A percentile compares a stretch with the other conserved stretches of the same genome.
Conservation (phyloP, 805 yeast species). For the Scheffersomyces amazonensis region DNA sequence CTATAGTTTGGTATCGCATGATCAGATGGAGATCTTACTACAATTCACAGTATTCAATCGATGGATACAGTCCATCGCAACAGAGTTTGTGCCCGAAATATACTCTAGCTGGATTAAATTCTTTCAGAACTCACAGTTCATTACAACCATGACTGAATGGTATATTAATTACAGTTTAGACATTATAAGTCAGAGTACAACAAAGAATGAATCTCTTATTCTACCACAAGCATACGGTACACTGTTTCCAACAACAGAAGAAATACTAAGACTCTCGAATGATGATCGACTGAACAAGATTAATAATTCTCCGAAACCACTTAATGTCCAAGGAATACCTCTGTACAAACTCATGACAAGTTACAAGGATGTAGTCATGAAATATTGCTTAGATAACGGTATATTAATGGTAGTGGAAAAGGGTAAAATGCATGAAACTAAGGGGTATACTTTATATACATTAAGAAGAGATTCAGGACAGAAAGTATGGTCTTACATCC, state of each 20-base stretch:
- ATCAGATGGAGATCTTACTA: neutral
- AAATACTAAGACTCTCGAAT: slow-evolving; percentile 1
- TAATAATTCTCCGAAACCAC: too few relatives aligned
- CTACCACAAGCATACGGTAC: slow-evolving; percentile 2
- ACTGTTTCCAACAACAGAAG: neutral
- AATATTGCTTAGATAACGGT: slow-evolving; percentile 52
- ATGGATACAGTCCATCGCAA: slow-evolving; percentile 3
- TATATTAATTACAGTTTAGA: neutral
- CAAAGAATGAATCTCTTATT: neutral
- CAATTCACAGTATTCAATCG: slow-evolving; percentile 8
- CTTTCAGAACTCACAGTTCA: neutral
- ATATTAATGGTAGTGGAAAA: slow-evolving; percentile 38
- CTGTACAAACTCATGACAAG: slow-evolving; percentile 42
- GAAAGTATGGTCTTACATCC: slow-evolving; percentile 47
- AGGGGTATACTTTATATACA: slow-evolving; percentile 44
- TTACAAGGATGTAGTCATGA: slow-evolving; percentile 64
- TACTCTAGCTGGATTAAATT: neutral
- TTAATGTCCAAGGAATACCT: slow-evolving; percentile 37
- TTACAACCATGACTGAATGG: neutral
- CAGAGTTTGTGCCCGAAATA: neutral
- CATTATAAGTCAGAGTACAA: neutral
- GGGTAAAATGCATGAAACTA: slow-evolving; percentile 22
- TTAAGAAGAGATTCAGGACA: slow-evolving; percentile 17
- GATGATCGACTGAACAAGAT: too few relatives aligned
- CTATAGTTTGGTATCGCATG: too few relatives aligned